Conservation (phyloP, 78 protist genomes). For the Emiliania huxleyi region DNA sequence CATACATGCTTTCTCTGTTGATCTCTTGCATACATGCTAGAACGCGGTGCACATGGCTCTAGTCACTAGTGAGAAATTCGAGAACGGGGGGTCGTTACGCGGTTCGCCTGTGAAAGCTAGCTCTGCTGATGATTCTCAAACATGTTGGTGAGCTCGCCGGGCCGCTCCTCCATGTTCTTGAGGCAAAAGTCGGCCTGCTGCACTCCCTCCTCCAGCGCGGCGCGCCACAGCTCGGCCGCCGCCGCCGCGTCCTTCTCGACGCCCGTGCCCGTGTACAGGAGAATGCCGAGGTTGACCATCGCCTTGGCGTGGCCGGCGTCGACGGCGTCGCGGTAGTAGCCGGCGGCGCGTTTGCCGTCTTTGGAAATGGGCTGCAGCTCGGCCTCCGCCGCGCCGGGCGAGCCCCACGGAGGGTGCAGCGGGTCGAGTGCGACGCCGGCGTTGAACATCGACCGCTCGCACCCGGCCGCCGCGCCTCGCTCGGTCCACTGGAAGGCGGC, state of each 20-base stretch:
- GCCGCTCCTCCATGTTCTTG: not conserved
- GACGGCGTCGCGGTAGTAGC: not conserved
- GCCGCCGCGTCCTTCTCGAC: not conserved
- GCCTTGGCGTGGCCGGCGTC: constrained; percentile 3
- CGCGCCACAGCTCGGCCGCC: not conserved
- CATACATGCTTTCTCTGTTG: too few species aligned
- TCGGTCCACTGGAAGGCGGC: not conserved
- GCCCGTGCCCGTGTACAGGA: not conserved
- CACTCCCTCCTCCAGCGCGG: not conserved
- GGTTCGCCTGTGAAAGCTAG: too few species aligned
- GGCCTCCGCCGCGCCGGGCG: not conserved
- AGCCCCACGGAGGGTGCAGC: not conserved
- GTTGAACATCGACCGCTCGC: not conserved
- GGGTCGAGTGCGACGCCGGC: constrained; percentile 5
- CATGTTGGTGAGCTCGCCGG: not conserved
- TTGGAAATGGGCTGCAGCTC: not conserved
- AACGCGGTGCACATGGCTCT: too few species aligned
- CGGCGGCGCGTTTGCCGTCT: not conserved
- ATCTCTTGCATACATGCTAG: too few species aligned
- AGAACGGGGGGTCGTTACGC: too few species aligned
- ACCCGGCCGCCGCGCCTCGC: not conserved
- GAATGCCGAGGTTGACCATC: not conserved
- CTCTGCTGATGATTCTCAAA: too few species aligned
- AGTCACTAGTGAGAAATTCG: too few species aligned
- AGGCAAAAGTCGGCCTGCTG: not conserved